Evolutionary conservation across 306 rosid genomes (phyloP), one percentile per base, ranked within the genome.

Genomic region (Macrotyloma uniflorum): DNA sequence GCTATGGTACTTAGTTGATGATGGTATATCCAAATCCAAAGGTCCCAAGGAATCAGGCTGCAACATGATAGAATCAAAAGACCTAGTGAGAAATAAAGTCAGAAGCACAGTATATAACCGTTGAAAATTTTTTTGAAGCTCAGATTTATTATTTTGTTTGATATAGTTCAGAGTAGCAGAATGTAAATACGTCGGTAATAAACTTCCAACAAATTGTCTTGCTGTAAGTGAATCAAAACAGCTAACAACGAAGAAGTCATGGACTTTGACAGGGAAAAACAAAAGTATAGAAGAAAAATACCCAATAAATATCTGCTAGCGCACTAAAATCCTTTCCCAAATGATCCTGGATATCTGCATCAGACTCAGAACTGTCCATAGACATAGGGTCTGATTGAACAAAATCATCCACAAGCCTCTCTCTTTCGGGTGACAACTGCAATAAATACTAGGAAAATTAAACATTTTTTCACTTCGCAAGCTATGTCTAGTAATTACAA

Each of bases 11-110:
- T 95, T 93, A 2, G 91, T 85, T 63, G 96, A 84, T 67, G 96
- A 84, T 24, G 93, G 96, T 63, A 85, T 78, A 67, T 93, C 96
- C 89, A 95, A 82, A 79, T 95, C 97, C 78, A 95, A 76, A 3
- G 93, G 98, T 40, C 96, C 98, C 80, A 95, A 75, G 45, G 99
- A 95, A 80, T 93, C 99, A 51, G 98, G 98, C 99, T 95, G 96
- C 85, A 76, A 85, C 63, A 62, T 22, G 20, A 78, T 45, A 58
- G 53, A 63, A 62, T 70, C 1, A 14, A 81, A 62, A 70, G 63
- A 82, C 33, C 8, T 38, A 40, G 71, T 14, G 51, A 23, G 51
- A 43, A 58, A 72, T 57, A 35, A 49, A 33, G 68, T 79, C 24
- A 77, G 45, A 67, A 35, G 59, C 53, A 26, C 20, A 59, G 14